Base-by-base conservation (phyloP, 805 yeast genomes). In the Wickerhamiella musiphila region DNA sequence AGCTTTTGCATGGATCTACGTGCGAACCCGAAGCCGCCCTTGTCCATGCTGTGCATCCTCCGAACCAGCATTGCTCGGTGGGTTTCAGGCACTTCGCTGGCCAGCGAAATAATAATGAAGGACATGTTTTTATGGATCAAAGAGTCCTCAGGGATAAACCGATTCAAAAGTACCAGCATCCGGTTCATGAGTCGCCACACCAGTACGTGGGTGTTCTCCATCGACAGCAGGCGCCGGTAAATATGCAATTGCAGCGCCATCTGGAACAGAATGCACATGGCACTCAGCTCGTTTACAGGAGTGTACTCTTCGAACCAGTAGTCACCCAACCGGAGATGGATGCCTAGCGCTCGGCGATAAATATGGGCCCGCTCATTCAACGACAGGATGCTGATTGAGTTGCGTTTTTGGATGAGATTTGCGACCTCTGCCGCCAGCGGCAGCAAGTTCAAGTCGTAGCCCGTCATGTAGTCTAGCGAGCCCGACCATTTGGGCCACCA, bases 381-480 rank as follows among this genome's bases (percentile, higher is more conserved):
- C 31, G 13, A 32, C 37, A 32, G 53, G n/a, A n/a, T n/a, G 37
- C 37, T 45, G 53, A 12, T 38, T 42, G 6, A 43, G 36, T 32
- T 24, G 35, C 42, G 14, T 33, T 34, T 50, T 41, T 29, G 60
- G 52, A 16, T 57, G 26, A 68, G 39, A 26, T 48, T 43, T 11
- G 62, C 51, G 7, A 73, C 60, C 26, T 68, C 63, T 14, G 74
- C 61, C 38, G 69, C 68, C 20, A 64, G 59, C 0, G 78, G 74
- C 14, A 78, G 54, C 35, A 76, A 61, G 37, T 60, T 60, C 9
- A 72, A 57, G 40, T 78, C 83, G 47, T 78, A 68, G 1, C 90
- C 92, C 1, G 48, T 44, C 12, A 44, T 27, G 17, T 38, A 43
- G 33, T 65, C 54, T 31, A 73, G 56, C 35, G 65, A 66, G 46